A percentile compares a stretch with the other conserved stretches of the same genome.
phyloP scores from a whole-genome alignment of 768 basidiomycete genomes.

The Boletus vermiculosoides region DNA sequence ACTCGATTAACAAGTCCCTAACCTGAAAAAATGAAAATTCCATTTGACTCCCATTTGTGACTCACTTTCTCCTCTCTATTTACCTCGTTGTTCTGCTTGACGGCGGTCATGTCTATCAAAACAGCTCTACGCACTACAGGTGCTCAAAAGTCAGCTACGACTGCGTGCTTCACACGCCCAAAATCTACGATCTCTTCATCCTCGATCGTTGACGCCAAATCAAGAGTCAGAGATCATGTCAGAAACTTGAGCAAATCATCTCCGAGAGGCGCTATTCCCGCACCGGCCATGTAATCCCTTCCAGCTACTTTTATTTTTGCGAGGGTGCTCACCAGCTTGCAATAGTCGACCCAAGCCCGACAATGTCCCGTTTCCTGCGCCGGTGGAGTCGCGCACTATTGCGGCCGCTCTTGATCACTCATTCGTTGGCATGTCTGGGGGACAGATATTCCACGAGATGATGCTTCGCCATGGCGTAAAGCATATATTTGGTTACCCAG shows the following conservation, averaged over 20 bases:
- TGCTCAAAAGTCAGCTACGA: constrained; percentile 36
- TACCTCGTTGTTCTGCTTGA: constrained; percentile 11
- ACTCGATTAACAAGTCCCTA: constrained; percentile 17
- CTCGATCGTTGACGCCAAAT: constrained; percentile 76
- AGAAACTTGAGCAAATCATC: constrained; percentile 73
- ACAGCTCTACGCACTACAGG: constrained; percentile 43
- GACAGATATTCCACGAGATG: constrained; percentile 99
- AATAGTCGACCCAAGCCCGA: constrained; percentile 47
- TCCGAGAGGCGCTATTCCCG: constrained; percentile 55
- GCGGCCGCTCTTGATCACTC: constrained; percentile 66
- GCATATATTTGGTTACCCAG: constrained; percentile 97
- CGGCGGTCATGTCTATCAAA: constrained; percentile 42
- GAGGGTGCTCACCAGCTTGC: constrained; percentile 45
- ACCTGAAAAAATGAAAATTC: constrained; percentile 5
- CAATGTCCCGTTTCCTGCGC: constrained; percentile 36
- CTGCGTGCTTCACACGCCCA: constrained; percentile 42
- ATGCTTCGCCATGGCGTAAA: constrained; percentile 96
- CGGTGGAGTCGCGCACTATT: constrained; percentile 39
- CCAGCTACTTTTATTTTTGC: neutral
- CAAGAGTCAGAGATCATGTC: constrained; percentile 74
- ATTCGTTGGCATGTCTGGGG: constrained; percentile 93
- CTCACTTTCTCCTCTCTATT: constrained; percentile 1
- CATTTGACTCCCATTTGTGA: constrained; percentile 7
- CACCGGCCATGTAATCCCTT: constrained; percentile 55
- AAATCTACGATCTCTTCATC: constrained; percentile 49